Conservation (phyloP, 768 basidiomycete genomes). For the Lentinula sp. region DNA sequence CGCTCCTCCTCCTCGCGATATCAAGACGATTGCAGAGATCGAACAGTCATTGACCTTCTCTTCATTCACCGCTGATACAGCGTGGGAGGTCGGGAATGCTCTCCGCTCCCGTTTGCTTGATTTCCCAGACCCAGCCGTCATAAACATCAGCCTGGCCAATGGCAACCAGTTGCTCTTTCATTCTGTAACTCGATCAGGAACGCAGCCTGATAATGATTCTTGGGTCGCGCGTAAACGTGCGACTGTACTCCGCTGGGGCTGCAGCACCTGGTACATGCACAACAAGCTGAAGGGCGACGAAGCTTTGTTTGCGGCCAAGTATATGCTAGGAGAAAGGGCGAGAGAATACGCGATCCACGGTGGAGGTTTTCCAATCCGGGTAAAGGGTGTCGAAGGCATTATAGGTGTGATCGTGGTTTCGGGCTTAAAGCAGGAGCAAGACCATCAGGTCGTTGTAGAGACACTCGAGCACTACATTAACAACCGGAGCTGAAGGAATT, state of each 20-base stretch:
- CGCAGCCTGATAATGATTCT: constrained; percentile 22
- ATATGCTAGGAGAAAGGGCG: constrained; percentile 18
- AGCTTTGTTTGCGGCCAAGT: constrained; percentile 12
- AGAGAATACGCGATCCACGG: constrained; percentile 23
- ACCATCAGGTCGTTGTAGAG: constrained; percentile 24
- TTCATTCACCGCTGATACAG: constrained; percentile 23
- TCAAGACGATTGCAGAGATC: constrained; percentile 16
- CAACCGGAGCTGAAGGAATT: background rate
- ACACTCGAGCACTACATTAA: background rate
- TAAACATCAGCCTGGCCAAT: constrained; percentile 23
- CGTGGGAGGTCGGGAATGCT: constrained; percentile 24
- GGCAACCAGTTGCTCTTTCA: constrained; percentile 24
- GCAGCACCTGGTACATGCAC: constrained; percentile 19
- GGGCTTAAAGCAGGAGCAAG: constrained; percentile 22
- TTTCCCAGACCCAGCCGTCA: constrained; percentile 16
- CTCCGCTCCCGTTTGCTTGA: constrained; percentile 17
- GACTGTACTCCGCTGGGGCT: constrained; percentile 24
- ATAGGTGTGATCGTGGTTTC: constrained; percentile 29
- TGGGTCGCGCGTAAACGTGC: constrained; percentile 29
- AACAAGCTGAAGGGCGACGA: constrained; percentile 8
- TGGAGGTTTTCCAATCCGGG: constrained; percentile 23
- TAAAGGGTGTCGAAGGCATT: constrained; percentile 25
- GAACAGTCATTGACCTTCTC: constrained; percentile 20
- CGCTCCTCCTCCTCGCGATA: constrained; percentile 4
- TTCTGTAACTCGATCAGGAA: constrained; percentile 19